These are phyloP conservation scores for Akanthomyces uredinophilus DNA, from an alignment of 2,329 filamentous ascomycete genomes.

Conservation along the genomic window DNA sequence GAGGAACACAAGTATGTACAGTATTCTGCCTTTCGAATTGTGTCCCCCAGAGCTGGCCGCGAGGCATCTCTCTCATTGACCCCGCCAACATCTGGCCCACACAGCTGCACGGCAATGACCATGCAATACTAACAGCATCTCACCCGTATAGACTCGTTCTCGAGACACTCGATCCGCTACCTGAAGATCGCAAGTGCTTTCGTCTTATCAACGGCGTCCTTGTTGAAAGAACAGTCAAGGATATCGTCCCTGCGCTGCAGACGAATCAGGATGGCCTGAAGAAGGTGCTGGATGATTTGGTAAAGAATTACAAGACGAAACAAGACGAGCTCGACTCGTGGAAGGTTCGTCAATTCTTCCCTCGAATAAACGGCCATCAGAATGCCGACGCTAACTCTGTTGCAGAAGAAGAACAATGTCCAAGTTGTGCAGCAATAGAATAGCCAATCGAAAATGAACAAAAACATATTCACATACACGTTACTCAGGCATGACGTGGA, in stretches of 20 bases:
- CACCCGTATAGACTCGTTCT: conserved; percentile 69
- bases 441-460: conserved; percentile 19
- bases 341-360: conserved; percentile 65
- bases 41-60: background rate
- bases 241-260: conserved; percentile 83
- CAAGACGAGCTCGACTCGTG: conserved; percentile 95
- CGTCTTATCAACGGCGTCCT: conserved; percentile 97
- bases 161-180: conserved; percentile 80
- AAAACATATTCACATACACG: conserved; percentile 18
- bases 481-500: background rate
- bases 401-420: conserved; percentile 83
- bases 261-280: conserved; percentile 92
- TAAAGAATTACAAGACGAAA: conserved; percentile 94
- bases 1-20: conserved; percentile 90
- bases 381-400: conserved; percentile 17
- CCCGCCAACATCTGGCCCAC: background rate
- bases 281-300: conserved; percentile 87
- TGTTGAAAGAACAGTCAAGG: conserved; percentile 87
- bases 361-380: background rate
- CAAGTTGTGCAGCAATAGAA: conserved; percentile 73
- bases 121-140: background rate
- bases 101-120: too few relatives aligned
- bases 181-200: conserved; percentile 89
- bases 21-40: conserved; percentile 15
- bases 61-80: background rate